Base-by-base conservation (phyloP, 2,329 filamentous ascomycete genomes). In the Colletotrichum truncatum region DNA sequence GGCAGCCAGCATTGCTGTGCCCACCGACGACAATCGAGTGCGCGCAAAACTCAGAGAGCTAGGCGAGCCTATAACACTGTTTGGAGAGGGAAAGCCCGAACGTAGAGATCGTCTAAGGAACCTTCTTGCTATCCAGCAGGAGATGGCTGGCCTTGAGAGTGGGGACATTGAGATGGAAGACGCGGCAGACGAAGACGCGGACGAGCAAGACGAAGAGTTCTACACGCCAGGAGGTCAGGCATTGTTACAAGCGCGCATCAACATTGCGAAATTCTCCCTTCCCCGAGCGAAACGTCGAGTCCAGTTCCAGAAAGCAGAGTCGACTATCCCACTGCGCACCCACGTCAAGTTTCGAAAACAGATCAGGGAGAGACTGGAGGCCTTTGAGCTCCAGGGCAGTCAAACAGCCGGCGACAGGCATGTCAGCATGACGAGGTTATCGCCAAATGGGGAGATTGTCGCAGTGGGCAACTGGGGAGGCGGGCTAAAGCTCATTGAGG, bases 381-480 rank as follows among this genome's bases (percentile, higher is more conserved):
- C 85, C 1, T 97, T 98, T 70, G 95, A 98, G 73, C 85, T 99
- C 14, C 96, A 96, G 75, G 97, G 93, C 16, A 97, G 93, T 74
- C 96, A 99, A 78, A 95, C 93, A 64, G 93, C 94, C 1, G 94
- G 93, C 52, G 94, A 98, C 70, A 86, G 96, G 38, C 93, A 97
- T 18, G 89, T 99, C 59, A 95, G 94, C 77, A 95, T 98, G 80
- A 93, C 93, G 49, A 89, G 96, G 61, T 94, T 99, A 79, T 90
- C 95, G 7, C 96, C 96, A 1, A 91, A 92, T 72, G 93, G 93
- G 14, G 85, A 95, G 75, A 84, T 91, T 9, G 86, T 98, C 34
- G 96, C 95, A 3, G 93, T 93, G 3, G 96, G 96, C 38, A 97
- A 97, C 74, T 98, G 94, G 93, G 92, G 90, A 54, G 96, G 96